Evolutionary conservation across 192 early-diverging fungal genomes (phyloP), one percentile per base, ranked within the genome.

Genomic region (Linnemannia zychae): DNA sequence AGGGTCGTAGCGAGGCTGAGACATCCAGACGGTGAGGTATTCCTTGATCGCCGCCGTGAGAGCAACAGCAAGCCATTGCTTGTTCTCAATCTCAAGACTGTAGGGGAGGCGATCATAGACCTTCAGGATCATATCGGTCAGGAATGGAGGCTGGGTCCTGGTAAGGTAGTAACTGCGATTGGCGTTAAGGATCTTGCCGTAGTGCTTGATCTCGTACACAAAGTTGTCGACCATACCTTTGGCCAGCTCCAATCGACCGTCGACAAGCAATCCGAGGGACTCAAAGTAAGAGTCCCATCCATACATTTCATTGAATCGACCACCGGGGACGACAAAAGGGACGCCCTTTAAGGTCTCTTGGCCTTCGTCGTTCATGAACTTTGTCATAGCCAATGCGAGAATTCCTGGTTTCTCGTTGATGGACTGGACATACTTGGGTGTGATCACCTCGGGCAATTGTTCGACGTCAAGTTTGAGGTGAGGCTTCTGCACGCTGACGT

Each of bases 291-390:
- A 93, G 86, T 99, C 98, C 98, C 98, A 99, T 5, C 97, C 97
- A 87, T 99, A 99, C 94, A 97, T 98, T 87, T 99, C 98, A 86
- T 99, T 99, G 90, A 99, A 99, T 28, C 98, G 93, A 15, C 98
- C 98, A 15, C 98, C 98, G 0, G 98, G 98, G 3, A 99, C 98
- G 20, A 98, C 95, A 84, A 99, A 99, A 2, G 97, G 96, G 38
- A 97, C 92, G 40, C 95, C 95, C 12, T 84, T 82, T 52, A 94
- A 89, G 9, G 87, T 90, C 11, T 86, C 76, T 16, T 89, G 76
- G 7, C 90, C 91, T 37, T 85, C 75, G 60, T 82, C 89, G 69
- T 92, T 92, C 47, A 86, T 52, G 12, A 88, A 78, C 44, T 75
- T 84, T 69, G 78, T 72, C 87, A 96, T 90, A 0, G 90, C 96